Evolutionary conservation across 2,329 filamentous ascomycete genomes (phyloP).

Genomic region (Hypoxylon sp.): DNA sequence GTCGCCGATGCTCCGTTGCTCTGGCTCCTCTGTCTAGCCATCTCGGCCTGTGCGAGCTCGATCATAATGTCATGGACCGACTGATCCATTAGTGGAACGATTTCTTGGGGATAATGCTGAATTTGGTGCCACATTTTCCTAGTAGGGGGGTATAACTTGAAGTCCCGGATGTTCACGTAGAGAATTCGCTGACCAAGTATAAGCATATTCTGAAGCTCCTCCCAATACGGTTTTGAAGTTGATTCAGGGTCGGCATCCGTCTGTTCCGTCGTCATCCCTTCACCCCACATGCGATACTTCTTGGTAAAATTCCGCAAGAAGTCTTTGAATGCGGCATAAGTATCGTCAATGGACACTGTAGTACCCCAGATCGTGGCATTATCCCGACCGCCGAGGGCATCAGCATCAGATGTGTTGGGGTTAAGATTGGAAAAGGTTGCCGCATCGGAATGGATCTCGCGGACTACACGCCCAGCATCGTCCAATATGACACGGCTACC

Average conservation of each 20-base stretch:
- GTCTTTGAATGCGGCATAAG: constrained; percentile 87
- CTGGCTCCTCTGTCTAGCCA: constrained; percentile 71
- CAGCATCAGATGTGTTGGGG: constrained; percentile 91
- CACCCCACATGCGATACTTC: constrained; percentile 93
- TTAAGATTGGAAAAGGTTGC: constrained; percentile 73
- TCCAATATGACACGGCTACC: constrained; percentile 70
- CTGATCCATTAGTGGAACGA: constrained; percentile 96
- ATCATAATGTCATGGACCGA: constrained; percentile 93
- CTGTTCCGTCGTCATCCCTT: constrained; percentile 84
- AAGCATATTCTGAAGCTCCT: constrained; percentile 90
- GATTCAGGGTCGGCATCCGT: constrained; percentile 77
- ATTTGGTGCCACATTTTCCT: constrained; percentile 95
- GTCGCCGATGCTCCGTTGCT: constrained; percentile 56
- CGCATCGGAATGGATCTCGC: constrained; percentile 70
- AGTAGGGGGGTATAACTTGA: constrained; percentile 93
- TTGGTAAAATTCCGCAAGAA: constrained; percentile 92
- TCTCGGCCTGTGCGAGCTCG: constrained; percentile 85
- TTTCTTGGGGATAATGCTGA: constrained; percentile 94
- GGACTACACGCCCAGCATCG: constrained; percentile 68
- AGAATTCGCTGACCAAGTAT: constrained; percentile 85
- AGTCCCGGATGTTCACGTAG: constrained; percentile 88
- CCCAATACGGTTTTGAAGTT: constrained; percentile 84
- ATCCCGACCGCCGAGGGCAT: constrained; percentile 84
- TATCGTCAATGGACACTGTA: constrained; percentile 92
- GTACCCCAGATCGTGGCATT: constrained; percentile 95